phyloP scores from a whole-genome alignment of 495 filamentous ascomycete species.

The Aspergillus funiculosus region DNA sequence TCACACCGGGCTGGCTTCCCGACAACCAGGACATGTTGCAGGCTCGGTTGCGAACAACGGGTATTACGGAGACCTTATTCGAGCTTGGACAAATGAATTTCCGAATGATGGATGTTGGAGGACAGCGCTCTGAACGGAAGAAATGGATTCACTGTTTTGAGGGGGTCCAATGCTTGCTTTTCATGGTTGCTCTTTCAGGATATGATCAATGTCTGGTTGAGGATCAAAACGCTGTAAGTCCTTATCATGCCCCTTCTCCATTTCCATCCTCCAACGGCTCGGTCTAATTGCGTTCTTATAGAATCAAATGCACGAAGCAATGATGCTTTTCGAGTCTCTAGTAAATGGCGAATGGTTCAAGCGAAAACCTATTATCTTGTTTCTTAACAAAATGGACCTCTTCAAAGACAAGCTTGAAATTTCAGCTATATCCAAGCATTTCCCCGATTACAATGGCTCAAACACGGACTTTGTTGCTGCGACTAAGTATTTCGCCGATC shows the following conservation, averaged over 20 bases:
- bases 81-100: constrained; percentile 93
- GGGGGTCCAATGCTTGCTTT: constrained; percentile 87
- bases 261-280: not conserved
- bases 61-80: constrained; percentile 96
- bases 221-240: constrained; percentile 89
- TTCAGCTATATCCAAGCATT: constrained; percentile 82
- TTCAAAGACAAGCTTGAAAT: constrained; percentile 83
- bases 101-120: constrained; percentile 98
- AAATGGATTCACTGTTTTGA: constrained; percentile 99
- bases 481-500: constrained; percentile 81
- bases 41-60: constrained; percentile 86
- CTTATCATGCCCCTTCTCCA: not conserved
- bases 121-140: constrained; percentile 94
- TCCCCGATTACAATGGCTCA: constrained; percentile 78
- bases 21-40: constrained; percentile 94
- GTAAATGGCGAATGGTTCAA: constrained; percentile 98
- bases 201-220: constrained; percentile 97
- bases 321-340: constrained; percentile 97
- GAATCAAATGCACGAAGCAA: constrained; percentile 99
- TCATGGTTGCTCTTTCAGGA: constrained; percentile 91
- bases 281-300: constrained; percentile 28
- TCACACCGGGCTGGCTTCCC: constrained; percentile 82
- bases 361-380: constrained; percentile 91
- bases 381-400: constrained; percentile 98
- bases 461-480: constrained; percentile 54